Evolutionary conservation across 176 grass and related monocot genomes (phyloP), one percentile per base, ranked within the genome.

Genomic region (Musa beccarii): DNA sequence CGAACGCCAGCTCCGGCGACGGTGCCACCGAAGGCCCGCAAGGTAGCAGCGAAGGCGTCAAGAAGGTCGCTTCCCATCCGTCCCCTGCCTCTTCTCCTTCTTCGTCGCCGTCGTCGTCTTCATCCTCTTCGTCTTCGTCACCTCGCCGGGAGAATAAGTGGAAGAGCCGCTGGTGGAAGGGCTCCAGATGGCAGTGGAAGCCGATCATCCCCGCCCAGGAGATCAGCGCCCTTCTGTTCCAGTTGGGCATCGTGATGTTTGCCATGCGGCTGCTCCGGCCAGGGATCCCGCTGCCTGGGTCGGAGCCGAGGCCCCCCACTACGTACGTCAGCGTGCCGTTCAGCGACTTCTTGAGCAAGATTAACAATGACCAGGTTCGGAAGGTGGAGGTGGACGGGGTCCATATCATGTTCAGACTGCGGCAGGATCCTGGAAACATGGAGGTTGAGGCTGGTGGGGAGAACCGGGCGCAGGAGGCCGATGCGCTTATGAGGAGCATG

Each of bases 341-440:
- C 43, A 99, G 95, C 6, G 86, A 99, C 26, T 99, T 99, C 80
- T 64, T 99, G 54, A 92, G 90, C 65, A 99, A 88, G 67, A 89
- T 99, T 75, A 85, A 87, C 24, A 92, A 84, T 79, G 85, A 99
- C 65, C 96, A 92, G 79, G 88, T 99, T 75, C 92, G 84, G 66
- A 99, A 99, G 83, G 96, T 99, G 12, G 96, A 99, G 86, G 91
- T 99, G 10, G 96, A 99, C 1, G 96, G 96, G 15, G 96, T 99
- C 72, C 86, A 94, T 76, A 83, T 99, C 10, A 83, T 94, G 91
- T 99, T 99, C 76, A 73, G 89, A 17, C 82, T 99, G 70, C 87
- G 92, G 8, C 79, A 89, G 0, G 90, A 94, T 63, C 24, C 73
- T 54, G 49, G 17, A 63, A 72, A 76, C 9, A 73, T 75, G 61